Evolutionary conservation across 352 stramenopile species (phyloP).

Genomic region (Phytophthora capsici): DNA sequence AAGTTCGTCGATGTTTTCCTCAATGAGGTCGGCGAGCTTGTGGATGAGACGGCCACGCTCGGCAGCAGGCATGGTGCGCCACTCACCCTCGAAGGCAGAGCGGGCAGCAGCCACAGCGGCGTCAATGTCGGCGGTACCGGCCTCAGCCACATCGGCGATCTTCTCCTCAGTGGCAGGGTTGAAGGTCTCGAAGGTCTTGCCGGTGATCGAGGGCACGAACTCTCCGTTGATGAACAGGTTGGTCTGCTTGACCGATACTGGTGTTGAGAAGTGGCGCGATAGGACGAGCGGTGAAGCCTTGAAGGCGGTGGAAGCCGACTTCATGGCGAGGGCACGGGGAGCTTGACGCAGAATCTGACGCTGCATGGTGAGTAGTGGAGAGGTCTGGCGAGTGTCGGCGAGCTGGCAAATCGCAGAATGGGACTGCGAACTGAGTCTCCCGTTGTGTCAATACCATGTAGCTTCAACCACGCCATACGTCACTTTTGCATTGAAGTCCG

Average conservation of each 20-base stretch:
- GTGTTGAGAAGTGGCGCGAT: conserved; percentile 45
- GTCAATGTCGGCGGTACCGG: conserved; percentile 70
- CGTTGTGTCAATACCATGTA: conserved; percentile 4
- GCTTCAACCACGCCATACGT: conserved; percentile 25
- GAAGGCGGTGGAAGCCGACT: conserved; percentile 20
- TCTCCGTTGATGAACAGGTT: conserved; percentile 89
- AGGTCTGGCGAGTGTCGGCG: conserved; percentile 7
- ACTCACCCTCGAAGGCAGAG: conserved; percentile 68
- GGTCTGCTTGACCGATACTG: conserved; percentile 63
- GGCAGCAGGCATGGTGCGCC: conserved; percentile 57
- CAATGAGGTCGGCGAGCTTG: conserved; percentile 64
- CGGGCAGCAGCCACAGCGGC: conserved; percentile 73
- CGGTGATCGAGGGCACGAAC: conserved; percentile 73
- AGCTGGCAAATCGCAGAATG: conserved; percentile 35
- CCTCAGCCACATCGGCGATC: conserved; percentile 73
- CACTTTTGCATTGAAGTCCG: background rate
- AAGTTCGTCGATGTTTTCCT: conserved; percentile 70
- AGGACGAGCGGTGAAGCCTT: conserved; percentile 29
- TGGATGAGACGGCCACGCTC: conserved; percentile 53
- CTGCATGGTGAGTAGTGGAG: conserved; percentile 38
- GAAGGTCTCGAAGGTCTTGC: conserved; percentile 79
- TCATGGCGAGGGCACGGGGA: conserved; percentile 22
- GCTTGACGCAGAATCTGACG: conserved; percentile 58
- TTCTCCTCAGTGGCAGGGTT: conserved; percentile 87
- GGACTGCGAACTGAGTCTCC: background rate